phyloP scores from a whole-genome alignment of 257 asterid species.

The Galeopsis tetrahit region DNA sequence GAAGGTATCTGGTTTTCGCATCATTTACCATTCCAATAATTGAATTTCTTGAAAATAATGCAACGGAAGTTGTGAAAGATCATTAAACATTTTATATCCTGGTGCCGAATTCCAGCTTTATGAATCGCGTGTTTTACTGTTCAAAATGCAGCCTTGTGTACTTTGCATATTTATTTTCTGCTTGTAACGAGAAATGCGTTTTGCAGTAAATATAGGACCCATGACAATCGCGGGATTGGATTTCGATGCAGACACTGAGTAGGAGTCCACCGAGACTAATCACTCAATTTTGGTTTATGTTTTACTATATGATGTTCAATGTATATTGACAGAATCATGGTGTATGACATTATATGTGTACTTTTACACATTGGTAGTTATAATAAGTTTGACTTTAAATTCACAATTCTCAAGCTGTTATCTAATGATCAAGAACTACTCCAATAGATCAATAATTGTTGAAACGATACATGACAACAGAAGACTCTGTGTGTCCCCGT shows the following conservation, averaged over 20 bases:
- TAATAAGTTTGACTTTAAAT: neutral
- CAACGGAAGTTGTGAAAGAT: neutral
- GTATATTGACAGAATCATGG: neutral
- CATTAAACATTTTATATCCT: neutral
- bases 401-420: too few relatives aligned
- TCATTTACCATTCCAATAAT: neutral
- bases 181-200: slow-evolving; percentile 29
- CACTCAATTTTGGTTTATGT: slow-evolving; percentile 24
- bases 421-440: neutral
- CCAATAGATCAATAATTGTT: slow-evolving; percentile 8
- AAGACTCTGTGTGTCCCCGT: too few relatives aligned
- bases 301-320: neutral
- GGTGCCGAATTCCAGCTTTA: neutral
- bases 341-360: neutral
- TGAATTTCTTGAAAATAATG: neutral
- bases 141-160: slow-evolving; percentile 4
- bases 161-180: neutral
- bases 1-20: neutral
- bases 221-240: slow-evolving; percentile 78
- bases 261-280: slow-evolving; percentile 33
- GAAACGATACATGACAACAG: too few relatives aligned
- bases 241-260: slow-evolving; percentile 57
- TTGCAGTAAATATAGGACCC: slow-evolving; percentile 85
- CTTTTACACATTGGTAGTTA: neutral
- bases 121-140: neutral